A percentile compares a stretch with the other conserved stretches of the same genome.
Evolutionary conservation across 2,329 filamentous ascomycete genomes (phyloP).

Genomic region (Colletotrichum cuscutae): DNA sequence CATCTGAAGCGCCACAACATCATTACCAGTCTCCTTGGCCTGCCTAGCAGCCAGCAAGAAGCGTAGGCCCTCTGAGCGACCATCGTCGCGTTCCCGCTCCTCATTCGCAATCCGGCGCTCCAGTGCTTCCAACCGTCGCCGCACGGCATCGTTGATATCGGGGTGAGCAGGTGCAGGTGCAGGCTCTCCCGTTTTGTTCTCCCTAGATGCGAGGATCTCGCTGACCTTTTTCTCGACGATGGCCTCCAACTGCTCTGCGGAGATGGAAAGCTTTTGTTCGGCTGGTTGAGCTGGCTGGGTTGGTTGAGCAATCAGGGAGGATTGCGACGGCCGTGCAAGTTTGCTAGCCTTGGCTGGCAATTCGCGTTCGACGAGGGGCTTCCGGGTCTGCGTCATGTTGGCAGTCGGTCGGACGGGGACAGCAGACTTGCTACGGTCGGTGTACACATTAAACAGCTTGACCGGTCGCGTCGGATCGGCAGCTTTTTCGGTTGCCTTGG

Average conservation of each 20-base stretch:
- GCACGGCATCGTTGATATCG: conserved; percentile 80
- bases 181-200: conserved; percentile 64
- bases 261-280: conserved; percentile 59
- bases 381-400: conserved; percentile 50
- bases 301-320: background rate
- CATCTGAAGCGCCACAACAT: conserved; percentile 81
- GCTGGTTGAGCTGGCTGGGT: conserved; percentile 24
- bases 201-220: conserved; percentile 85
- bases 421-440: conserved; percentile 71
- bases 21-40: conserved; percentile 85
- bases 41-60: conserved; percentile 92
- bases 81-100: conserved; percentile 69
- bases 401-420: conserved; percentile 46
- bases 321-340: conserved; percentile 46
- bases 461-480: conserved; percentile 73
- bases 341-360: conserved; percentile 58
- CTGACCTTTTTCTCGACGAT: conserved; percentile 93
- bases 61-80: conserved; percentile 82
- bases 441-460: conserved; percentile 89
- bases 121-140: conserved; percentile 82
- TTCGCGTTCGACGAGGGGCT: conserved; percentile 56
- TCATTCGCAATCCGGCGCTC: conserved; percentile 83
- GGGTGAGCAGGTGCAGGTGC: conserved; percentile 48
- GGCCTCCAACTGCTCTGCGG: conserved; percentile 83
- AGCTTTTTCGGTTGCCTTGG: conserved; percentile 54